These are phyloP conservation scores for Calophaca sinica DNA, from an alignment of 306 rosid genomes.

Conservation along the genomic window DNA sequence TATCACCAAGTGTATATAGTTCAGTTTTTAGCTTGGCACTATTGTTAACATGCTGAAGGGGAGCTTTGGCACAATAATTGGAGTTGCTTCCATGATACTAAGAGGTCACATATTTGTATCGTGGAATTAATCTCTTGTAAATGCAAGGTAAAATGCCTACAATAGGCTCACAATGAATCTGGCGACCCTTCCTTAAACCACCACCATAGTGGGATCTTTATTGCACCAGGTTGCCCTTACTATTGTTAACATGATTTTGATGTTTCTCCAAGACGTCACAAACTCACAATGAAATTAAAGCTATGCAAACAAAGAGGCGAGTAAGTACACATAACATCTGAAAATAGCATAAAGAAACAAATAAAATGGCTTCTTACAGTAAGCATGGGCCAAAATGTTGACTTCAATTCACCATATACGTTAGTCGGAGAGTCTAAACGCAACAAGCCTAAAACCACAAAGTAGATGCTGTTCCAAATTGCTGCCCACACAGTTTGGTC, in stretches of 20 bases:
- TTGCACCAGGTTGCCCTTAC: not conserved
- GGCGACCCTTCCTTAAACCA: too few species aligned
- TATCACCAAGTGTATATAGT: too few species aligned
- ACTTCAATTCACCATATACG: slow-evolving; percentile 70
- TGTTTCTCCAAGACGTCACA: slow-evolving; percentile 16
- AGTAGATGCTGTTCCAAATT: slow-evolving; percentile 94
- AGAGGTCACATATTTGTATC: too few species aligned
- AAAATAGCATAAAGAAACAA: slow-evolving; percentile 33
- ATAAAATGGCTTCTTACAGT: slow-evolving; percentile 66
- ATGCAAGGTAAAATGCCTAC: too few species aligned
- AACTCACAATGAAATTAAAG: slow-evolving; percentile 10
- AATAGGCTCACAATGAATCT: too few species aligned
- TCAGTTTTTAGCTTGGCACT: too few species aligned
- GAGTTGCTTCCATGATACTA: too few species aligned
- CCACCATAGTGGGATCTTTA: not conserved
- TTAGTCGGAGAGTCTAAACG: slow-evolving; percentile 67
- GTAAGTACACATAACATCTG: slow-evolving; percentile 36
- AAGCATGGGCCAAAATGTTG: slow-evolving; percentile 84
- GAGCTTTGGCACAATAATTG: too few species aligned
- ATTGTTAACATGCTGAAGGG: too few species aligned
- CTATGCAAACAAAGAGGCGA: slow-evolving; percentile 25
- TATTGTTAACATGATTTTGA: slow-evolving; percentile 10
- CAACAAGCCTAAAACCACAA: slow-evolving; percentile 78
- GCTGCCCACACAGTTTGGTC: slow-evolving; percentile 95
- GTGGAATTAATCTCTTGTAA: too few species aligned